A percentile compares a stretch with the other conserved stretches of the same genome.
phyloP scores from a whole-genome alignment of 495 filamentous ascomycete genomes.

The Cetradonia linearis region DNA sequence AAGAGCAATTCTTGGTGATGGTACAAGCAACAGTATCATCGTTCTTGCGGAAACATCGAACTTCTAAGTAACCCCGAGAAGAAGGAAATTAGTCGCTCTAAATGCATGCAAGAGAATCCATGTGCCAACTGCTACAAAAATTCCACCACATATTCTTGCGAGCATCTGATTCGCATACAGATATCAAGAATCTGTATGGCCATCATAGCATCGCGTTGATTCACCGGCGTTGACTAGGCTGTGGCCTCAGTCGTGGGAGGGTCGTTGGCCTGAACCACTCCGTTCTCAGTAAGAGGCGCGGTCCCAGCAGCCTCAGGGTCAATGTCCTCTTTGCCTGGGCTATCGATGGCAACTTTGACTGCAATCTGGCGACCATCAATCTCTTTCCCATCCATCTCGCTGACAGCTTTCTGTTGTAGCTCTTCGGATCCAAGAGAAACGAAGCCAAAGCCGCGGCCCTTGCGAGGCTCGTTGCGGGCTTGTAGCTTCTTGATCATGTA shows the following conservation, averaged over 20 bases:
- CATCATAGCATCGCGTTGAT: slow-evolving; percentile 9
- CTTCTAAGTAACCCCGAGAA: slow-evolving; percentile 17
- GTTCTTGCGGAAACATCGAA: slow-evolving; percentile 18
- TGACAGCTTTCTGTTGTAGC: slow-evolving; percentile 88
- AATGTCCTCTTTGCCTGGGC: slow-evolving; percentile 95
- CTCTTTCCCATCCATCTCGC: slow-evolving; percentile 98
- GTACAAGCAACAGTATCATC: slow-evolving; percentile 17
- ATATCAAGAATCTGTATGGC: neutral
- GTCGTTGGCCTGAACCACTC: slow-evolving; percentile 36
- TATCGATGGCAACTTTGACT: slow-evolving; percentile 99
- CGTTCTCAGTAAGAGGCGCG: slow-evolving; percentile 26
- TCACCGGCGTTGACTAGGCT: slow-evolving; percentile 31
- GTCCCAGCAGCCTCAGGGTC: slow-evolving; percentile 44
- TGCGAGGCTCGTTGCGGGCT: slow-evolving; percentile 92
- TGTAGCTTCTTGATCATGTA: slow-evolving; percentile 99
- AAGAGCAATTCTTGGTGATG: slow-evolving; percentile 18
- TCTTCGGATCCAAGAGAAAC: slow-evolving; percentile 93
- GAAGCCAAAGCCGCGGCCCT: slow-evolving; percentile 98
- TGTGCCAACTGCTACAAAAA: slow-evolving; percentile 13
- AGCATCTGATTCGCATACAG: slow-evolving; percentile 5
- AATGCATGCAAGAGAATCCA: slow-evolving; percentile 13
- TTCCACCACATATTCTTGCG: slow-evolving; percentile 1
- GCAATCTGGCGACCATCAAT: slow-evolving; percentile 98
- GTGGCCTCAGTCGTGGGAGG: slow-evolving; percentile 29
- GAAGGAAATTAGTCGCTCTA: slow-evolving; percentile 16